Base-by-base conservation (phyloP, 805 yeast species). In the Hanseniaspora taiwanica region DNA sequence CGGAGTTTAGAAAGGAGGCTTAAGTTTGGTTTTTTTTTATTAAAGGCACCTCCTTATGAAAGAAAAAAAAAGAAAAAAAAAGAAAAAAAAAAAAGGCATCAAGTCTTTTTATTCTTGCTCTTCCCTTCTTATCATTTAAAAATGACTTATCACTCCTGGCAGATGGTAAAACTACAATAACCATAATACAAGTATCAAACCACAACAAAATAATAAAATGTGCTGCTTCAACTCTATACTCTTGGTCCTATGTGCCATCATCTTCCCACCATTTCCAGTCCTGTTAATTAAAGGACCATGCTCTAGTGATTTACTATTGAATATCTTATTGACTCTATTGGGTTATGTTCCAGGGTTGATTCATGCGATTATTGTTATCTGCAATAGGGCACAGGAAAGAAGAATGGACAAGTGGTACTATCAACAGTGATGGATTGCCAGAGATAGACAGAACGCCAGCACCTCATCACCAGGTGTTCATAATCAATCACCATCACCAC, bases 341-440 rank as follows among this genome's bases (percentile, higher is more conserved):
- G 91, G 87, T 32, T 81, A 76, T 60, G 61, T 82, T 46, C 94
- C 94, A 2, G 93, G 83, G 44, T 68, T 77, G 39, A 54, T 78
- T 13, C 84, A 78, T 50, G 78, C 84, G 4, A 60, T 78, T 38
- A 78, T 72, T 51, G 63, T 78, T 36, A 51, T 58, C 1, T 42
- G 52, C 18, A 55, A 59, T 3, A 53, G 58, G 33, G 62, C 61
- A 2, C 52, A 18, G 47, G 60, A 20, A 46, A 50, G 14, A 51
- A 46, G 35, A 36, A 45, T 2, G 58, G 54, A 23, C 42, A 46
- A 29, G 46, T 46, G 12, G 51, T 47, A 27, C 40, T 58, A 57
- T 34, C 60, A 58, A 40, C 52, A 49, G 42, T 60, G 62, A 13
- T 58, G 59, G 62, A 41, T 42, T 3, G 60, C 53, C 40, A 48